A percentile compares a stretch with the other conserved stretches of the same genome.
These are phyloP conservation scores for Microsporum audouinii DNA, from an alignment of 2,329 filamentous ascomycete species.

Conservation along the genomic window DNA sequence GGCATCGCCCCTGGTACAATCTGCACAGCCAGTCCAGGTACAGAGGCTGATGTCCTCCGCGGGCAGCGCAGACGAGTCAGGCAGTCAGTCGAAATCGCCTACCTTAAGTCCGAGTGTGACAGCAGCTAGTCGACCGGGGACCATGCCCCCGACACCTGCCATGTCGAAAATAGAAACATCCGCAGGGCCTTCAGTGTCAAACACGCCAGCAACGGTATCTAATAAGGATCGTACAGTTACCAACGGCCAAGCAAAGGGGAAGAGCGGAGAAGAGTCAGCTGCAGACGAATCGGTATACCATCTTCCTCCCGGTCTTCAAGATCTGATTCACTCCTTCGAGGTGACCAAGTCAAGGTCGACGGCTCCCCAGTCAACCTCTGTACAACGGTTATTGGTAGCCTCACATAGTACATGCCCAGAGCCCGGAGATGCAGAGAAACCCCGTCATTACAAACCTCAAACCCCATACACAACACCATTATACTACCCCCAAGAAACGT, in stretches of 20 bases:
- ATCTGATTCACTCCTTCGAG: conserved; percentile 85
- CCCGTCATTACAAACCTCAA: conserved; percentile 73
- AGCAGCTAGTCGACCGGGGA: conserved; percentile 27
- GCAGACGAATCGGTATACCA: conserved; percentile 72
- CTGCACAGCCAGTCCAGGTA: conserved; percentile 39
- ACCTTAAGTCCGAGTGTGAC: conserved; percentile 37
- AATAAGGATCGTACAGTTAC: conserved; percentile 9
- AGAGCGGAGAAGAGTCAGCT: conserved; percentile 52
- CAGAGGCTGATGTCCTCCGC: conserved; percentile 26
- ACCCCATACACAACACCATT: conserved; percentile 65
- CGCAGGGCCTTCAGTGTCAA: conserved; percentile 29
- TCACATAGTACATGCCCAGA: conserved; percentile 67
- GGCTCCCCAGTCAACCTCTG: conserved; percentile 51
- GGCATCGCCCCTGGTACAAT: conserved; percentile 42
- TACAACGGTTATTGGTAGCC: conserved; percentile 61
- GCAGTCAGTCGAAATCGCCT: conserved; percentile 42
- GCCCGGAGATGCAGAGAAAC: conserved; percentile 65
- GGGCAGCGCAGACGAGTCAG: conserved; percentile 32
- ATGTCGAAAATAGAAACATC: conserved; percentile 36
- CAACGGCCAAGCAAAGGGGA: conserved; percentile 38
- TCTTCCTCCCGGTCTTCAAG: conserved; percentile 74
- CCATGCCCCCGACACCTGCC: conserved; percentile 37
- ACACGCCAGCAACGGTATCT: conserved; percentile 32
- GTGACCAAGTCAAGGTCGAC: conserved; percentile 60
- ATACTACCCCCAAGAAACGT: conserved; percentile 86